Percentiles rank a stretch among this genome's conserved stretches.
These are phyloP conservation scores for Tuber umbilicatum DNA, from an alignment of 495 filamentous ascomycete species.

Conservation along the genomic window DNA sequence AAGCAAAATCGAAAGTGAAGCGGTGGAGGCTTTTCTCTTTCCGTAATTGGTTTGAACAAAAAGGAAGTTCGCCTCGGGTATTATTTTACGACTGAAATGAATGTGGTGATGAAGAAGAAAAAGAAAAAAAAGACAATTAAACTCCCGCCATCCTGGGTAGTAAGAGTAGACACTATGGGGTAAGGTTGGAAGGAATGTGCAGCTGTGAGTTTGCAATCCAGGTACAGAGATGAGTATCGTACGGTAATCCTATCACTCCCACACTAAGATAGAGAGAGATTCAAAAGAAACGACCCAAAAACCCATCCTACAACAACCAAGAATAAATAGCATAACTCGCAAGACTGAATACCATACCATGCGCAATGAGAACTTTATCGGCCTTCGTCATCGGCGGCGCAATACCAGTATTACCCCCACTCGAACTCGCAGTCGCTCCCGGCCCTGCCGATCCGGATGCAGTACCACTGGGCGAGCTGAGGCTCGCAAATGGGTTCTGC, in stretches of 20 bases:
- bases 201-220: background rate
- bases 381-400: conserved; percentile 29
- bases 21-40: background rate
- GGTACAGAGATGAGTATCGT: background rate
- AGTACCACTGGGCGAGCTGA: conserved; percentile 17
- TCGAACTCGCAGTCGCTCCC: conserved; percentile 22
- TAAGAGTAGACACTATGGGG: background rate
- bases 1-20: background rate
- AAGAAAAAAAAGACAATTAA: background rate
- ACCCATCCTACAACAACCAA: background rate
- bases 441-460: conserved; percentile 27
- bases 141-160: background rate
- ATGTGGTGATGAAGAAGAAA: background rate
- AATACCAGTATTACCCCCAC: conserved; percentile 1
- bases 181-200: background rate
- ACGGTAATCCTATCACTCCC: background rate
- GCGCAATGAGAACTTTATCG: conserved; percentile 38
- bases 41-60: background rate
- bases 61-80: conserved; percentile 3
- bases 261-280: background rate
- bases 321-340: conserved; percentile 19
- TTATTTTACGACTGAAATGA: background rate
- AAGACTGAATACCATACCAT: conserved; percentile 38
- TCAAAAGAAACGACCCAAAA: background rate
- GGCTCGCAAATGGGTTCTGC: conserved; percentile 55